Conservation (phyloP, 2,329 filamentous ascomycete species). For the Xenoacremonium recifei region DNA sequence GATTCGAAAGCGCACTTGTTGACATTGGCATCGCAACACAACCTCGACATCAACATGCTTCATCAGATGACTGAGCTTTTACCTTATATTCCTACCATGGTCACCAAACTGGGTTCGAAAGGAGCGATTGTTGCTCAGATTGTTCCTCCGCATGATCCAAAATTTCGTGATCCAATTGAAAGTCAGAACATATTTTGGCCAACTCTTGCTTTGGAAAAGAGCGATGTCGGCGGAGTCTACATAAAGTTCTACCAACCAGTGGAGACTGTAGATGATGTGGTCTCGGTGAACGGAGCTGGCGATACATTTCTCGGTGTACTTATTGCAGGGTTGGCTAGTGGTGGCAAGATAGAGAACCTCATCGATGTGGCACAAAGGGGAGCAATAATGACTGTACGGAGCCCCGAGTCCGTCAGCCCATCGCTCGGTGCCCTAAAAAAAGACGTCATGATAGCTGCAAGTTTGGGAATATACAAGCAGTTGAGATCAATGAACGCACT, state of each 20-base stretch:
- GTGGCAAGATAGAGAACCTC: constrained; percentile 56
- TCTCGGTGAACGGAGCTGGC: constrained; percentile 91
- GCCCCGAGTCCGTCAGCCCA: constrained; percentile 68
- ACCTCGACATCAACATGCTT: constrained; percentile 80
- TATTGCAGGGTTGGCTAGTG: constrained; percentile 69
- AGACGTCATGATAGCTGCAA: too few relatives aligned
- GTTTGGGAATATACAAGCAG: too few relatives aligned
- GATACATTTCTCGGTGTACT: constrained; percentile 89
- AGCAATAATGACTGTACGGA: constrained; percentile 75
- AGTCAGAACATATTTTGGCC: constrained; percentile 72
- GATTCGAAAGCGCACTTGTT: constrained; percentile 72
- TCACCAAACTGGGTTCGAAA: constrained; percentile 76
- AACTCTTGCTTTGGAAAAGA: constrained; percentile 49
- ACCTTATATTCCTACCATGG: constrained; percentile 80
- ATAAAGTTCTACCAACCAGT: constrained; percentile 70
- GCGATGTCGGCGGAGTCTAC: constrained; percentile 72
- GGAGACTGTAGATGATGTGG: constrained; percentile 66
- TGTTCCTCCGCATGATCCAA: constrained; percentile 62
- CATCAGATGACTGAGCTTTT: constrained; percentile 81
- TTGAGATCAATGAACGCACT: too few relatives aligned
- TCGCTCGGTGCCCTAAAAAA: constrained; percentile 47
- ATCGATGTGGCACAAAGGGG: constrained; percentile 80
- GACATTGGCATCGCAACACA: constrained; percentile 59
- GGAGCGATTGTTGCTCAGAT: constrained; percentile 77
- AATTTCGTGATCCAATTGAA: constrained; percentile 60